Conservation (phyloP, 2,329 filamentous ascomycete species). For the Fusarium tricinctum region DNA sequence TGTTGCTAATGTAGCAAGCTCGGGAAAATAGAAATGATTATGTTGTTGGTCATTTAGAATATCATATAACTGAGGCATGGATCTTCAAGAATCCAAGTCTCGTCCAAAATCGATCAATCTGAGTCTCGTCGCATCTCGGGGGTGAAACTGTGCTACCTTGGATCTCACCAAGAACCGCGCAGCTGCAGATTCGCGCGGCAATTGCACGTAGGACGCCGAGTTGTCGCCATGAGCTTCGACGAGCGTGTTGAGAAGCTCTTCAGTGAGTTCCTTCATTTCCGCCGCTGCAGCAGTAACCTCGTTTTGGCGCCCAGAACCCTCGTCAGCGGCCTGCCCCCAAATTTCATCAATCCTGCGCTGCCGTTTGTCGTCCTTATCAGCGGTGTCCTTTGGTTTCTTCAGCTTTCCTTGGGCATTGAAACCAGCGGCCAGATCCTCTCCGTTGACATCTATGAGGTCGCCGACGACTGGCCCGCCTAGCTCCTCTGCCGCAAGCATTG, state of each 20-base stretch:
- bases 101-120: constrained; percentile 74
- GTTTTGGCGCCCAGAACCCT: constrained; percentile 54
- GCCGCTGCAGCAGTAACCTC: constrained; percentile 65
- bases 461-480: constrained; percentile 86
- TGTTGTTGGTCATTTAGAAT: not conserved
- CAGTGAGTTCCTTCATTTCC: constrained; percentile 72
- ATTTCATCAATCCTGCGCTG: constrained; percentile 75
- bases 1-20: not conserved
- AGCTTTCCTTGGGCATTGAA: constrained; percentile 72
- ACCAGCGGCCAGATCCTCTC: constrained; percentile 70
- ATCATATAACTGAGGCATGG: not conserved
- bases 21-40: not conserved
- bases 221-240: constrained; percentile 68
- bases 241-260: constrained; percentile 71
- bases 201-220: constrained; percentile 69
- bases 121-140: constrained; percentile 71
- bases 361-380: constrained; percentile 62
- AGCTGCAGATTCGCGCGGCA: constrained; percentile 72
- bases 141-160: constrained; percentile 76
- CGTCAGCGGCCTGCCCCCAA: constrained; percentile 61
- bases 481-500: constrained; percentile 86
- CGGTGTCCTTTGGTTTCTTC: constrained; percentile 61
- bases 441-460: constrained; percentile 74
- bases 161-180: constrained; percentile 74
- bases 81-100: constrained; percentile 67